Conservation (phyloP, 768 basidiomycete genomes). For the Kwoniella sp. region DNA sequence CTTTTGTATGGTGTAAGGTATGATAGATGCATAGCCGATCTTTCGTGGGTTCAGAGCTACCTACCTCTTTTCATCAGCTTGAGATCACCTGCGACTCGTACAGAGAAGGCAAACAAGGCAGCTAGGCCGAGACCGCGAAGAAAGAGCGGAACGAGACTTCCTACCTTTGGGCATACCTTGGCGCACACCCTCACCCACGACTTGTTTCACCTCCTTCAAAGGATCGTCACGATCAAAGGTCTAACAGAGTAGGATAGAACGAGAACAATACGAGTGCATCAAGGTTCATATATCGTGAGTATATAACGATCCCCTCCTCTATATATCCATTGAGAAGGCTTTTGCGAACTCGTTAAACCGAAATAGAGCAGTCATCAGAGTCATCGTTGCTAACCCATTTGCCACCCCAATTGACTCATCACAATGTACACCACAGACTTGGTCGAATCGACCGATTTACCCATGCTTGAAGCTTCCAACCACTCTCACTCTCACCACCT, state of each 20-base stretch:
- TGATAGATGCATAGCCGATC: too few species aligned
- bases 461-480: neutral
- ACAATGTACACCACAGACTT: conserved; percentile 6
- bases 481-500: neutral
- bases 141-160: too few species aligned
- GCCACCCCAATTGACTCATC: neutral
- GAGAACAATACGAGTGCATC: neutral
- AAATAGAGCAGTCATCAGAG: neutral
- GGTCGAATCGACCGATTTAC: conserved; percentile 2
- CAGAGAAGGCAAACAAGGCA: too few species aligned
- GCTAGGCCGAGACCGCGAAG: too few species aligned
- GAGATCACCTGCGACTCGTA: too few species aligned
- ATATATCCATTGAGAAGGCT: too few species aligned
- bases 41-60: too few species aligned
- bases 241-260: neutral
- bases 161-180: neutral
- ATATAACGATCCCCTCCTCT: too few species aligned
- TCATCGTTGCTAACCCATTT: neutral
- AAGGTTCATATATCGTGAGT: neutral
- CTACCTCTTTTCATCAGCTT: too few species aligned
- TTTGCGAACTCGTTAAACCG: neutral
- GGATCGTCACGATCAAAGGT: conserved; percentile 4
- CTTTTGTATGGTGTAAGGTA: too few species aligned
- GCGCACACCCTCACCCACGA: neutral
- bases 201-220: conserved; percentile 2